Base-by-base conservation (phyloP, 2,329 filamentous ascomycete species). In the Pseudogymnoascus sp. region DNA sequence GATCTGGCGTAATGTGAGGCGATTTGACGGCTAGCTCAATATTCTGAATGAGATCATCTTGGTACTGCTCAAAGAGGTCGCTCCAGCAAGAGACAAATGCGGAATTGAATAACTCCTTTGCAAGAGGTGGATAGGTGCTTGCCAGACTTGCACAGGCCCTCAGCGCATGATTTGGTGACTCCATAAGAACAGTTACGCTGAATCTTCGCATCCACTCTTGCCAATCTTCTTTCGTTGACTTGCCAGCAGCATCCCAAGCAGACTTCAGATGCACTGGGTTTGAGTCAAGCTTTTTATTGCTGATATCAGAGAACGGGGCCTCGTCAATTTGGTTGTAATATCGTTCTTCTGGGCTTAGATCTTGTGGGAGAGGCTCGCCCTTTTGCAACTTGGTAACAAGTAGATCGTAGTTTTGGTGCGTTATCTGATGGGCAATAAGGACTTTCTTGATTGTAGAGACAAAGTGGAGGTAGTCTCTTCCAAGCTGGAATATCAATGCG, bases 61-160 rank as follows among this genome's bases (percentile, higher is more conserved):
- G 94, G 70, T 96, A 97, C 69, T 94, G 90, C 67, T 97, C 92
- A 71, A 96, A 99, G 3, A 99, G 79, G 72, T 99, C 94, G 60
- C 92, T 96, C 94, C 94, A 99, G 76, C 94, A 99, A 4, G 93
- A 97, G 1, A 97, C 93, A 70, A 99, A 99, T 0, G 94, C 94
- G 12, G 94, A 96, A 74, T 99, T 99, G 82, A 99, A 99, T 2
- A 99, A 80, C 70, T 95, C 93, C 63, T 91, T 87, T 10, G 95
- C 92, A 40, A 99, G 83, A 0, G 94, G 93, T 38, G 92, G 87
- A 74, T 97, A 97, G 12, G 94, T 88, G 67, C 90, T 93, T 31
- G 92, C 94, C 38, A 99, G 80, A 64, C 89, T 90, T 40, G 93
- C 94, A 73, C 95, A 99, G 47, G 94, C 94, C 67, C 94, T 85